Evolutionary conservation across 192 early-diverging fungal genomes (phyloP).

Genomic region (Coemansia sp.): DNA sequence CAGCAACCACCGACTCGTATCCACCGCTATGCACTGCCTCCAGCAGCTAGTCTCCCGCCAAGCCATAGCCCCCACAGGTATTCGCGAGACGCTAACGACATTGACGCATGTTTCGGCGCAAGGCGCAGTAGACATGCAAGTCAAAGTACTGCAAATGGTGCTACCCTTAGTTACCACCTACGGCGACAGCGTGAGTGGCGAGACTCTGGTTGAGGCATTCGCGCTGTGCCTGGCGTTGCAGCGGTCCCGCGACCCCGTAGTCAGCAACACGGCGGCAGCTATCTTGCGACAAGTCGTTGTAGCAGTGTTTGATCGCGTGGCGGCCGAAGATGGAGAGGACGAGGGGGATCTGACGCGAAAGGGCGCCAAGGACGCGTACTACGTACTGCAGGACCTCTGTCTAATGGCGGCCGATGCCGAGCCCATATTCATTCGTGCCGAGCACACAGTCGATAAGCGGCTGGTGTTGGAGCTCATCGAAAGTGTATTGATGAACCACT

Average conservation of each 20-base stretch:
- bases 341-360: conserved; percentile 46
- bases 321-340: conserved; percentile 18
- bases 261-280: conserved; percentile 47
- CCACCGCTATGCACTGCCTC: conserved; percentile 79
- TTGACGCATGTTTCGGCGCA: conserved; percentile 67
- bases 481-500: conserved; percentile 78
- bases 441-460: conserved; percentile 56
- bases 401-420: conserved; percentile 67
- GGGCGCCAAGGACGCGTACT: conserved; percentile 79
- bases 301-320: conserved; percentile 54
- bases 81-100: conserved; percentile 64
- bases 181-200: conserved; percentile 66
- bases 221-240: conserved; percentile 80
- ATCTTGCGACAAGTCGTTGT: conserved; percentile 50
- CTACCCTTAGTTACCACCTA: conserved; percentile 87
- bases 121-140: conserved; percentile 76
- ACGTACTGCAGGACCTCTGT: conserved; percentile 89
- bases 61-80: conserved; percentile 46
- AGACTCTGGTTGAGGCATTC: conserved; percentile 80
- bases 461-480: conserved; percentile 94
- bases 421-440: conserved; percentile 59
- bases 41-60: conserved; percentile 55
- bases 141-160: conserved; percentile 91
- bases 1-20: conserved; percentile 74
- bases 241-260: conserved; percentile 66